Evolutionary conservation across 768 basidiomycete species (phyloP), one percentile per base, ranked within the genome.

Genomic region (Suillus cothurnatus): DNA sequence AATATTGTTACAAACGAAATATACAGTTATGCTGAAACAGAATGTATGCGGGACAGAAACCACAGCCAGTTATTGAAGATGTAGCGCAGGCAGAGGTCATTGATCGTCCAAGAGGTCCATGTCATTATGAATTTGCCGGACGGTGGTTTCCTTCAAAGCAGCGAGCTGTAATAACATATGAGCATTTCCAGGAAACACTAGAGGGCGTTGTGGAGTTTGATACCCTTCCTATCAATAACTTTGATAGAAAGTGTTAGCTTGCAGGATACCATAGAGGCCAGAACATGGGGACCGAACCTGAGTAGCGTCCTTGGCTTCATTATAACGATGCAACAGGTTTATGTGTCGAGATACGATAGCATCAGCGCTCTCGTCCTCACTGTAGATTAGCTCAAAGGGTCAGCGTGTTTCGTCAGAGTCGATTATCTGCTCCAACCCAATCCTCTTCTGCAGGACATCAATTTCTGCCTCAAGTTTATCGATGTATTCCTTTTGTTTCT

Each of bases 151-250:
- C 65, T 85, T 87, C 65, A 89, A 78, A 7, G 83, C 74, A 4
- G 93, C 93, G n/a, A 94, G 84, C 93, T 94, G 38, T 63, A 67
- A 56, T 52, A 41, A 71, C 36, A 52, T 63, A 59, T 64, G 53
- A 68, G 68, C 67, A 64, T 63, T 65, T 63, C 52, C 14, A n/a
- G 11, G 4, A 55, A 59, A 26, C 28, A 39, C 49, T 66, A 41
- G 3, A 55, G 11, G 6, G 62, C 34, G 39, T 45, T 41, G 43
- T 28, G 56, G 59, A 59, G 26, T n/a, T 50, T 70, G 80, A 61
- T 72, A 91, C 91, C 76, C 86, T 89, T 67, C 92, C 93, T 62
- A 94, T 92, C 60, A 94, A 79, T 55, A 92, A 88, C 93, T 94
- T 66, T 65, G 17, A 26, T 60, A 32, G 32, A 61, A 31, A 23